These are phyloP conservation scores for Galerina sulciceps DNA, from an alignment of 768 basidiomycete genomes.

Conservation along the genomic window DNA sequence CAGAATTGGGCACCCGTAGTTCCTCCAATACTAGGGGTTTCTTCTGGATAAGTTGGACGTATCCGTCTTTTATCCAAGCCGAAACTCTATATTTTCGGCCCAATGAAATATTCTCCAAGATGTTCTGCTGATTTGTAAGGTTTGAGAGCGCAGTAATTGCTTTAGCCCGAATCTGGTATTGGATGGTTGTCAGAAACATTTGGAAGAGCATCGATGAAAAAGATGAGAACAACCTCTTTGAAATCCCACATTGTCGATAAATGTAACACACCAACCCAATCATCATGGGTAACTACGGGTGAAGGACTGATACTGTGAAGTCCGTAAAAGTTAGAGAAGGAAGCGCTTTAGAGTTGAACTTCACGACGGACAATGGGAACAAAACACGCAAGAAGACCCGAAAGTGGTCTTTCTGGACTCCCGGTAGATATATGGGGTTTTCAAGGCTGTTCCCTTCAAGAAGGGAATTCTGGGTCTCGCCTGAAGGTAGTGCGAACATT, in stretches of 20 bases:
- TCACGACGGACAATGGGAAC: slow-evolving; percentile 8
- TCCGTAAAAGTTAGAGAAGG: not conserved
- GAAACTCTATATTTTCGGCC: not conserved
- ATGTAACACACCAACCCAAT: slow-evolving; percentile 8
- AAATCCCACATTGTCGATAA: slow-evolving; percentile 12
- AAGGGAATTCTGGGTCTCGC: not conserved
- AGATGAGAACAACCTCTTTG: not conserved
- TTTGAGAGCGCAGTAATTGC: not conserved
- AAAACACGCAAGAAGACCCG: slow-evolving; percentile 2
- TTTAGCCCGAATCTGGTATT: slow-evolving; percentile 2
- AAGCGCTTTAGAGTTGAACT: not conserved
- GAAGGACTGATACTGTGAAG: not conserved
- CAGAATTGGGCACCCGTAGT: too few relatives aligned
- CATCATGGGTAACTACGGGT: not conserved
- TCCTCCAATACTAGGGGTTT: not conserved
- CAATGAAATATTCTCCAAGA: not conserved
- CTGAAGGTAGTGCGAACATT: slow-evolving; percentile 6
- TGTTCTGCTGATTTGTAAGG: not conserved
- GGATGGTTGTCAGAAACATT: not conserved
- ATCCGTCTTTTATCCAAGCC: slow-evolving; percentile 2
- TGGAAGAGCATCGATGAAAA: not conserved
- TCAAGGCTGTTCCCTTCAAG: not conserved
- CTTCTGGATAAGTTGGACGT: not conserved
- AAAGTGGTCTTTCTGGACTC: not conserved
- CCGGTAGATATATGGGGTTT: slow-evolving; percentile 1